Base-by-base conservation (phyloP, 306 rosid species). In the Lathyrus oleraceus region DNA sequence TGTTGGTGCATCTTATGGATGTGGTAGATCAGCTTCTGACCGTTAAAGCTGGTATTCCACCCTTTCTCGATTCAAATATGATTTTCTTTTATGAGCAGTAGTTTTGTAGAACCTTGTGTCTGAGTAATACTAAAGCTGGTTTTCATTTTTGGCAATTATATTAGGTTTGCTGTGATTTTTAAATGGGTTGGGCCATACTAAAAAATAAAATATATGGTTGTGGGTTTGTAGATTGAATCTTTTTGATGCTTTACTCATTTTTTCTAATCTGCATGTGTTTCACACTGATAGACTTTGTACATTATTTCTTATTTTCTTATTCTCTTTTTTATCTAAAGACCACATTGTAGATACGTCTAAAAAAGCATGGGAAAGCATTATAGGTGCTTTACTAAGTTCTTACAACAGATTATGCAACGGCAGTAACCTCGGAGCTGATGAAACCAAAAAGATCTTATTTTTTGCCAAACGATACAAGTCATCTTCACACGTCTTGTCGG, bases 391-490 rank as follows among this genome's bases (percentile, higher is more conserved):
- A 60, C 14, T 93, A 66, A 72, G 77, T 70, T 88, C 94, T 47
- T 81, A 82, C 75, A 65, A 75, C 73, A 81, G 81, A 76, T 65
- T 83, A 66, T 59, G 10, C 63, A 17, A 53, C n/a, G 30, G 66
- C 49, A 75, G 75, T 63, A 68, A 52, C 51, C 65, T 21, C 54
- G 80, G 69, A 76, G 58, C 66, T 53, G 85, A 82, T 40, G 79
- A 78, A 77, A 85, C 82, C 2, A 76, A 57, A 51, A 87, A 73
- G 72, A 63, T 87, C 77, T 70, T 88, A 65, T 69, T 59, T 79
- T 83, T 85, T 77, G 97, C 88, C 45, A 87, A 79, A 71, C 85
- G 81, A 74, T 84, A 90, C 47, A 86, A 67, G 59, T 88, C 89
- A 67, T 84, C 89, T 73, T 45, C 85, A 53, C 90, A 69, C 49